Base-by-base conservation (phyloP, 1,284 basidiomycete genomes). In the Calocybe gambosa region DNA sequence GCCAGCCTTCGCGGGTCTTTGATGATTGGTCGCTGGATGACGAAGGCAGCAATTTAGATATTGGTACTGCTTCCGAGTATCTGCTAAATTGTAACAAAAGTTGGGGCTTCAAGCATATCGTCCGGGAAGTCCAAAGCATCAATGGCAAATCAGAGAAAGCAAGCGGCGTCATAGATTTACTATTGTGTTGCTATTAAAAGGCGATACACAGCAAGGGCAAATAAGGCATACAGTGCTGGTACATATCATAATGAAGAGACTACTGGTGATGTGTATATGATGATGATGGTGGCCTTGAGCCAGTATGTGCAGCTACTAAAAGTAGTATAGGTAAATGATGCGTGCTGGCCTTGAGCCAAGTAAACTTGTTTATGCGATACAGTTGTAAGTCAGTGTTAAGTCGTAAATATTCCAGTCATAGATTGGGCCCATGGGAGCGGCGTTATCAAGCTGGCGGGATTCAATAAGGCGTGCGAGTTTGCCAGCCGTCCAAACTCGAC, bases 1-100 rank as follows among this genome's bases (percentile, higher is more conserved):
- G 55, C 64, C 68, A 70, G 23, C 53, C 68, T 46, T 69, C 61
- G 21, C 36, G 46, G 16, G 25, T 35, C 15, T 50, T 29, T 21
- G 41, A 15, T 38, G 40, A 6, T 15, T 40, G 23, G 20, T 19
- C 40, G 16, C 16, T 41, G 12, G 28, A 29, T 13, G 13, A 10
- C 8, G 31, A 35, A 6, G 21, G 9, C 13, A 21, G 18, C 7
- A n/a, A 31, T 33, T 18, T 18, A 19, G 28, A 39, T 44, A 12
- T 43, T 20, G 45, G 20, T 41, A 31, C 18, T 38, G 20, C 15
- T 15, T 49, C 47, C n/a, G 47, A 38, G 41, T 45, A 39, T 12
- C 26, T 21, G 5, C 39, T 33, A n/a, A 9, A 7, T 20, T 31
- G 34, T 19, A 35, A 23, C 2, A 29, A 5, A 9, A 10, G 28